A percentile compares a stretch with the other conserved stretches of the same genome.
Conservation (phyloP, 352 stramenopile species). For the Globisporangium radiosum region DNA sequence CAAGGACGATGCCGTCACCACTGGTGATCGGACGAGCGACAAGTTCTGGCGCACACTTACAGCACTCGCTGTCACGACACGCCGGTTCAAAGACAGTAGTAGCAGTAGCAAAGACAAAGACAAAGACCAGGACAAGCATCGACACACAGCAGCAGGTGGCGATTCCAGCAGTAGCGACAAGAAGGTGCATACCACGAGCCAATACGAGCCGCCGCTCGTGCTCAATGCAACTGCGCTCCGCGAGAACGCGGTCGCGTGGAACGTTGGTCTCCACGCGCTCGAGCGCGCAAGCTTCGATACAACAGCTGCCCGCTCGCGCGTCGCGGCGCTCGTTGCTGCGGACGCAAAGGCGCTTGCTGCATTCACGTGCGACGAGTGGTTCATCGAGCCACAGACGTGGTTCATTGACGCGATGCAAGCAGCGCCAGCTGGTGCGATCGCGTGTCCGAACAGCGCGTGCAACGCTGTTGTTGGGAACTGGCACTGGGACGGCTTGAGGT, state of each 20-base stretch:
- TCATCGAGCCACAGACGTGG: constrained; percentile 46
- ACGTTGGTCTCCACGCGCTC: constrained; percentile 23
- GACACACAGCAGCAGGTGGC: background rate
- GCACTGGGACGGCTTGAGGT: constrained; percentile 45
- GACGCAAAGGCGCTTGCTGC: constrained; percentile 22
- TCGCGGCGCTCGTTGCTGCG: constrained; percentile 25
- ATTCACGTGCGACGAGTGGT: constrained; percentile 32
- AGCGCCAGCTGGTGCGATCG: constrained; percentile 22
- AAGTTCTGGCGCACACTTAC: constrained; percentile 36
- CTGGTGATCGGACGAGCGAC: constrained; percentile 13
- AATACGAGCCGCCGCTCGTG: background rate
- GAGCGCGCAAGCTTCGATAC: constrained; percentile 14
- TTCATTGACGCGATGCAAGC: constrained; percentile 20
- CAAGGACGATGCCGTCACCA: constrained; percentile 10
- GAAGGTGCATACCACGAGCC: constrained; percentile 3
- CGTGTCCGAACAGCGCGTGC: constrained; percentile 37
- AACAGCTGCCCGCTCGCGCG: constrained; percentile 11
- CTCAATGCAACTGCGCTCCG: background rate
- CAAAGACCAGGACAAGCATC: constrained; percentile 5
- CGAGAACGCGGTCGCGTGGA: constrained; percentile 30
- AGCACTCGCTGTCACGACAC: constrained; percentile 29
- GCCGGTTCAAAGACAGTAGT: constrained; percentile 14
- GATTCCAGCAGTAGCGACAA: background rate
- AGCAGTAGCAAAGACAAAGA: constrained; percentile 6
- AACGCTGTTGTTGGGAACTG: constrained; percentile 35